Base-by-base conservation (phyloP, 257 asterid genomes). In the Przewalskia tangutica region DNA sequence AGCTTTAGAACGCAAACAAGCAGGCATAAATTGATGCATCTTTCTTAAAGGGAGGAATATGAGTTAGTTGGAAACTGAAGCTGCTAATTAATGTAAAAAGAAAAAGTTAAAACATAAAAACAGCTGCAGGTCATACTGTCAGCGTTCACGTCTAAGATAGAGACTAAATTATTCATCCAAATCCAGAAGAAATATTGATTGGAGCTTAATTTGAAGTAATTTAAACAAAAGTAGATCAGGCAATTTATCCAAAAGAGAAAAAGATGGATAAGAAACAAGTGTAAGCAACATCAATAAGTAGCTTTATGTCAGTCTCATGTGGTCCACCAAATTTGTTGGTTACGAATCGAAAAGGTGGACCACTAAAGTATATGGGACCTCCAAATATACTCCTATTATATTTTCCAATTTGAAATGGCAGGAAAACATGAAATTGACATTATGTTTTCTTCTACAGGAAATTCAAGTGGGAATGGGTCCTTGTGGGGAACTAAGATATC, bases 391-490 rank as follows among this genome's bases (percentile, higher is more conserved):
- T 77, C 82, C 34, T 48, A 17, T 65, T 51, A 82, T 77, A 77
- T 66, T 68, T 23, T 81, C 44, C 59, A 73, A 73, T 60, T 42
- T 20, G 48, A 48, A 48, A 48, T 73, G 13, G 8, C 12, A 48
- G 44, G 60, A 48, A 48, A 20, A 73, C 2, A 44, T 79, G 40
- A 81, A 82, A 75, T 82, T 77, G 54, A 79, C 51, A 32, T 79
- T 85, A 34, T 67, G 46, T 53, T 82, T 48, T 58, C 32, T 63
- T 83, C 78, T 89, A 89, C 89, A 92, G 98, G 99, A 93, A 84
- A 82, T 95, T 38, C 99, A 95, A 91, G 98, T 95, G 64, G 98
- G 99, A 8, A 85, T 95, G 97, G 99, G 99, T 75, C 99, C 99
- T 36, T 92, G 97, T 80, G 98, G 97, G 82, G 98, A 95, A 89